These are phyloP conservation scores for Ceratocystis alfenasii DNA, from an alignment of 2,329 filamentous ascomycete genomes.

Conservation along the genomic window DNA sequence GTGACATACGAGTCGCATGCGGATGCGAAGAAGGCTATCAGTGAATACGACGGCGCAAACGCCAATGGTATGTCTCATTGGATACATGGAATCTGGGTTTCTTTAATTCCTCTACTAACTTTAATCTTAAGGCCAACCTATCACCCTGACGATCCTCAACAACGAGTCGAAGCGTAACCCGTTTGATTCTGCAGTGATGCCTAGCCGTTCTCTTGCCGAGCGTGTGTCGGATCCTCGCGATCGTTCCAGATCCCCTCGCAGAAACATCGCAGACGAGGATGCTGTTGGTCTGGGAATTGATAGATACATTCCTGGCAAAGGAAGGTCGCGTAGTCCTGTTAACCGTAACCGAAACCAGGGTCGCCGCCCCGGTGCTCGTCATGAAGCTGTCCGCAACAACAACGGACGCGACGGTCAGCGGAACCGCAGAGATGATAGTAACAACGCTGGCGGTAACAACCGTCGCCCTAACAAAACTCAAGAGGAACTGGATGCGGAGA, in stretches of 20 bases:
- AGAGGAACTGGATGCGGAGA: constrained; percentile 88
- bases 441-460: constrained; percentile 33
- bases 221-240: constrained; percentile 50
- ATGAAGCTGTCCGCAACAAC: constrained; percentile 31
- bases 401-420: constrained; percentile 31
- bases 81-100: not conserved
- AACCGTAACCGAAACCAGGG: constrained; percentile 30
- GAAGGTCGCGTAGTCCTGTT: constrained; percentile 46
- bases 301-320: constrained; percentile 58
- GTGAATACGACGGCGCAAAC: constrained; percentile 79
- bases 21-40: constrained; percentile 63
- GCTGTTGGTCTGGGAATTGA: constrained; percentile 59
- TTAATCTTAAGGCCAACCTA: constrained; percentile 54
- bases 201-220: constrained; percentile 47
- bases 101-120: not conserved
- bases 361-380: constrained; percentile 39
- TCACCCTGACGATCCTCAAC: constrained; percentile 57
- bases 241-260: constrained; percentile 47
- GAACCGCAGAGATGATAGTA: constrained; percentile 21
- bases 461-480: constrained; percentile 70
- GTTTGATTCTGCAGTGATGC: constrained; percentile 44
- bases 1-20: constrained; percentile 62
- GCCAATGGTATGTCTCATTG: constrained; percentile 52
- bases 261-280: constrained; percentile 41
- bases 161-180: constrained; percentile 41